Conservation (phyloP, 1,284 basidiomycete genomes). For the Cryptococcus neoformans region DNA sequence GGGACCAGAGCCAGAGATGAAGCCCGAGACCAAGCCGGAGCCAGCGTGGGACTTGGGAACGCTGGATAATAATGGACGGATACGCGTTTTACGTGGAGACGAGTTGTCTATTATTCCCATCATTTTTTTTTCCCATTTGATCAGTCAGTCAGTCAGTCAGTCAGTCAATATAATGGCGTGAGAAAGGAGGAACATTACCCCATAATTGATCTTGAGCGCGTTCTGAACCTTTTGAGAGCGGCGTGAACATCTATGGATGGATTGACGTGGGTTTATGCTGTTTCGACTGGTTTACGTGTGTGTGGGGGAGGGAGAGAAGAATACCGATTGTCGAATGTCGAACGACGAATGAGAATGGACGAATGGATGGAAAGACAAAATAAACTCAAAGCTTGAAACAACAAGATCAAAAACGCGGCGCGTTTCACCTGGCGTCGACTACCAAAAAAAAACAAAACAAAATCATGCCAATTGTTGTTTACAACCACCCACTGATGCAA, state of each 20-base stretch:
- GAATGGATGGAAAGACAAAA: not conserved
- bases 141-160: not conserved
- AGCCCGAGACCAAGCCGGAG: too few relatives aligned
- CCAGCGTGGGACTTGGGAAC: not conserved
- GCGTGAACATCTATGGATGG: conserved; percentile 41
- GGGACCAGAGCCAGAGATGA: too few relatives aligned
- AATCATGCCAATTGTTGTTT: too few relatives aligned
- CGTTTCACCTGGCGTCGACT: too few relatives aligned
- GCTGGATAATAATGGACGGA: conserved; percentile 12
- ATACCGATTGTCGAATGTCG: not conserved
- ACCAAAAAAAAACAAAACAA: too few relatives aligned
- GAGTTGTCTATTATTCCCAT: conserved; percentile 21
- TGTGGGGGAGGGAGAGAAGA: not conserved
- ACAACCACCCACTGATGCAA: too few relatives aligned
- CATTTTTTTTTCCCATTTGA: not conserved
- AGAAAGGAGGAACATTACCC: conserved; percentile 28
- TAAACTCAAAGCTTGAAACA: not conserved
- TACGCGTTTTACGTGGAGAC: conserved; percentile 26
- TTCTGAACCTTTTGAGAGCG: conserved; percentile 47
- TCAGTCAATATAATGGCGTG: not conserved
- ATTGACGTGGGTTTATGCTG: too few relatives aligned
- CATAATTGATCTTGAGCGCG: conserved; percentile 46
- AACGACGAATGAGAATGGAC: not conserved
- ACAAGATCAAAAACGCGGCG: too few relatives aligned
- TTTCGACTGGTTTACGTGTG: too few relatives aligned